Percentiles rank a stretch among this genome's conserved stretches.
These are phyloP conservation scores for Trichosporon inkin DNA, from an alignment of 1,284 basidiomycete genomes.

Conservation along the genomic window DNA sequence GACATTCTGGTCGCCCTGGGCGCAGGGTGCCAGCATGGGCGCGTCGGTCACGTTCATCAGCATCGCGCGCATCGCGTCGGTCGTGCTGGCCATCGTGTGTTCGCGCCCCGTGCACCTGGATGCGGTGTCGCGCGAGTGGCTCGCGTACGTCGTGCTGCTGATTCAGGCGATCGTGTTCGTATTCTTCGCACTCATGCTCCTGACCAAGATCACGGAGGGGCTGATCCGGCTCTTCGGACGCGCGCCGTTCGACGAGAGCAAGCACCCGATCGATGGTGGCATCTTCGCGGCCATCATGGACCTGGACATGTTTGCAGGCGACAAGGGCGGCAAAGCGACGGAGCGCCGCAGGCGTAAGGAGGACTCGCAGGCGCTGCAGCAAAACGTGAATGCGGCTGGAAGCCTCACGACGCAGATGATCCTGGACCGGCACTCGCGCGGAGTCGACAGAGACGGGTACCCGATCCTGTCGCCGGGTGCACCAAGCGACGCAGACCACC, in stretches of 20 bases:
- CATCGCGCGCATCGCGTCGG: slow-evolving; percentile 80
- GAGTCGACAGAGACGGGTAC: slow-evolving; percentile 28
- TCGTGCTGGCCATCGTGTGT: slow-evolving; percentile 76
- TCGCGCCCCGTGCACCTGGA: slow-evolving; percentile 69
- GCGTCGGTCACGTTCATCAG: slow-evolving; percentile 86
- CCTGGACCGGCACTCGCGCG: slow-evolving; percentile 48
- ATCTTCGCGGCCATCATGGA: slow-evolving; percentile 65
- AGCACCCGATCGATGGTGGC: slow-evolving; percentile 73
- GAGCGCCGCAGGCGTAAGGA: slow-evolving; percentile 52
- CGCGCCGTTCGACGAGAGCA: slow-evolving; percentile 78
- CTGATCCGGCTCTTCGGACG: slow-evolving; percentile 70
- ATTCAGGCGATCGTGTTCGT: slow-evolving; percentile 81
- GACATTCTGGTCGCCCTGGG: slow-evolving; percentile 93
- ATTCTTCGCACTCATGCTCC: slow-evolving; percentile 70
- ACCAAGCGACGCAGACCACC: neutral
- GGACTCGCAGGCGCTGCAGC: slow-evolving; percentile 42
- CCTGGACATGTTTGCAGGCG: slow-evolving; percentile 57
- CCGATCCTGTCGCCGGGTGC: slow-evolving; percentile 6
- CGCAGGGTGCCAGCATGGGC: slow-evolving; percentile 92
- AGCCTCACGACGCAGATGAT: slow-evolving; percentile 50
- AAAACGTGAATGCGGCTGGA: slow-evolving; percentile 43
- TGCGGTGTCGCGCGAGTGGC: slow-evolving; percentile 74
- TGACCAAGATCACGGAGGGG: slow-evolving; percentile 80
- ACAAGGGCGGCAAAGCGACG: slow-evolving; percentile 66
- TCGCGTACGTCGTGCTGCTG: slow-evolving; percentile 84